Conservation (phyloP, 225 moss, liverwort and hornwort species). For the Takakia lepidozioides region DNA sequence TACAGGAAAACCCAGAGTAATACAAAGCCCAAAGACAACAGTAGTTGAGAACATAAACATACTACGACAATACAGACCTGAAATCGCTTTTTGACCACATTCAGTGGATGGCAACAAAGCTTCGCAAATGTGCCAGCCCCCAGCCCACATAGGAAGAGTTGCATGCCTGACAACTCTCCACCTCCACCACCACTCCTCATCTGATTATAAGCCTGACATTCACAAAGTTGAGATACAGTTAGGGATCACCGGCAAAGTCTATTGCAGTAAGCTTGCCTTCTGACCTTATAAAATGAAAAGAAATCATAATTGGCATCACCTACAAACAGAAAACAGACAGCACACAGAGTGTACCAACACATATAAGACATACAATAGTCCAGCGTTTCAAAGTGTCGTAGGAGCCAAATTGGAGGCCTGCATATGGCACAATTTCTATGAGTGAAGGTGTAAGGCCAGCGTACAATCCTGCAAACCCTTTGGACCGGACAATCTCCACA, state of each 20-base stretch:
- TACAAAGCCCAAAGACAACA: no score
- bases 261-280: no score
- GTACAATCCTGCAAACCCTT: conserved; percentile 67
- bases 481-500: conserved; percentile 40
- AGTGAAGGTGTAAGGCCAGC: conserved; percentile 76
- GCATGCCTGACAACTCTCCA: conserved; percentile 25
- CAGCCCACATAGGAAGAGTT: conserved; percentile 61
- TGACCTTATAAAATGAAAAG: no score
- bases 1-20: no score
- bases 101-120: conserved; percentile 80
- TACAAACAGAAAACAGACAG: neutral
- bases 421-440: conserved; percentile 88
- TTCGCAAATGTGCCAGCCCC: conserved; percentile 79
- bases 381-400: conserved; percentile 76
- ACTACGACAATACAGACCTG: no score
- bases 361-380: conserved; percentile 42
- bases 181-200: conserved; percentile 11
- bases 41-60: no score
- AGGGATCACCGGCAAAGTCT: no score
- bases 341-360: neutral
- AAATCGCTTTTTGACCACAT: conserved; percentile 87
- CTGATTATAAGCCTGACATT: conserved; percentile 33
- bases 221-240: no score
- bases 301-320: no score
- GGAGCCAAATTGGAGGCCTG: conserved; percentile 89